Percentiles rank a stretch among this genome's conserved stretches.
Conservation (phyloP, 495 filamentous ascomycete species). For the Bombardia bombarda region DNA sequence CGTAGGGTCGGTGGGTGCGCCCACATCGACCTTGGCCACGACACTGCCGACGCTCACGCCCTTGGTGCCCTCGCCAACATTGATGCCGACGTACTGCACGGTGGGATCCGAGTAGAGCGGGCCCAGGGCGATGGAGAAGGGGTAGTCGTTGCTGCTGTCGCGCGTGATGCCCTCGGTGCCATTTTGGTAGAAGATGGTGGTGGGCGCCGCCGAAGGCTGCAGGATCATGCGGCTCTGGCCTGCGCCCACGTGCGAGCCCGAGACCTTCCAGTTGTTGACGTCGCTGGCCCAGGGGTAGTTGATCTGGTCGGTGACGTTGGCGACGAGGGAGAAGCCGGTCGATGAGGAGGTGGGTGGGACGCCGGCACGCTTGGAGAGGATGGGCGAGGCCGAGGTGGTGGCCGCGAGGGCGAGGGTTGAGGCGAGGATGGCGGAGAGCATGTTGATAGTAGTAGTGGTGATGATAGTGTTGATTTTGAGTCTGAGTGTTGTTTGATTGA, state of each 20-base stretch:
- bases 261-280: slow-evolving; percentile 1
- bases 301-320: slow-evolving; percentile 1
- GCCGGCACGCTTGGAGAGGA: neutral
- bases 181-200: slow-evolving; percentile 4
- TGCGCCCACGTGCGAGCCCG: slow-evolving; percentile 1
- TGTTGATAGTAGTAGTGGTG: neutral
- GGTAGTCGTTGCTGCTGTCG: neutral
- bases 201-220: neutral
- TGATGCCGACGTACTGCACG: neutral
- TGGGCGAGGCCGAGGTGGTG: neutral
- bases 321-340: slow-evolving; percentile 2
- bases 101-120: neutral
- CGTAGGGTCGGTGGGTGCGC: too few relatives aligned
- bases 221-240: slow-evolving; percentile 1
- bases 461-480: too few relatives aligned
- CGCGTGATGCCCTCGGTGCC: slow-evolving; percentile 1
- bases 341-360: neutral
- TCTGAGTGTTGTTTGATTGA: too few relatives aligned
- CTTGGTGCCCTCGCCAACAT: neutral
- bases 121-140: neutral
- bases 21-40: neutral
- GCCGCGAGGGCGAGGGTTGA: neutral
- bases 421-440: neutral
- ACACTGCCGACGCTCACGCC: neutral
- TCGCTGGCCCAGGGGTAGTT: neutral